Conservation (phyloP, 257 asterid genomes). For the Solanum etuberosum region DNA sequence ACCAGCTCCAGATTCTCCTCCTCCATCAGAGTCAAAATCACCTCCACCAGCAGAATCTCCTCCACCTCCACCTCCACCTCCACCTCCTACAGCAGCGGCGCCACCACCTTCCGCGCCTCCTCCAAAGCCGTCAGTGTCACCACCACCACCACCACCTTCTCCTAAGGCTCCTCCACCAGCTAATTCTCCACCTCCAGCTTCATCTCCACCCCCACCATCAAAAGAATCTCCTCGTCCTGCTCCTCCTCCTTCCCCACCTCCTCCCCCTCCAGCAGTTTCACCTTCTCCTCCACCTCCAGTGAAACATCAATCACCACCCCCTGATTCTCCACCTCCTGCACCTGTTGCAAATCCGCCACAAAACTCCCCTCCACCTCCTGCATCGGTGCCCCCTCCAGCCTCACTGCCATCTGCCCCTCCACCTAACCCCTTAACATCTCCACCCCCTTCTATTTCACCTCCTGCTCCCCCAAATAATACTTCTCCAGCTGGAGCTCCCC, state of each 20-base stretch:
- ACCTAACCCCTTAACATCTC: constrained; percentile 19
- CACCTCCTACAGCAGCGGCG: neutral
- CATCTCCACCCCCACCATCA: constrained; percentile 17
- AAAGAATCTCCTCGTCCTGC: constrained; percentile 13
- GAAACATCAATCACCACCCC: constrained; percentile 30
- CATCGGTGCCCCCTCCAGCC: constrained; percentile 29
- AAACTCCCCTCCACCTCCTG: constrained; percentile 35
- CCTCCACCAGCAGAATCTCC: constrained; percentile 14
- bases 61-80: constrained; percentile 10
- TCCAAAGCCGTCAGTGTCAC: constrained; percentile 11
- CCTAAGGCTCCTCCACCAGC: constrained; percentile 27
- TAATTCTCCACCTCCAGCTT: constrained; percentile 21
- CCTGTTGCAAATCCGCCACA: constrained; percentile 25
- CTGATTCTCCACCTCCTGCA: constrained; percentile 34
- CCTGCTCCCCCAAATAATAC: constrained; percentile 33
- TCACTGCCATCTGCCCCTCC: constrained; percentile 27
- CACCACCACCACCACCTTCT: constrained; percentile 8
- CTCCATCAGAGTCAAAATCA: constrained; percentile 24
- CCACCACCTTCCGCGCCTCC: constrained; percentile 12
- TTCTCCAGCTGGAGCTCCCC: constrained; percentile 11
- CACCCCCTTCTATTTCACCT: constrained; percentile 20
- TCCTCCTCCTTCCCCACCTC: constrained; percentile 32
- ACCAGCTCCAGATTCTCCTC: constrained; percentile 5
- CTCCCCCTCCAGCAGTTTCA: constrained; percentile 27
- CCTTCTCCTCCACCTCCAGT: constrained; percentile 35